Evolutionary conservation across 2,329 filamentous ascomycete genomes (phyloP), one percentile per base, ranked within the genome.

Genomic region (Trichoderma citrinoviride): DNA sequence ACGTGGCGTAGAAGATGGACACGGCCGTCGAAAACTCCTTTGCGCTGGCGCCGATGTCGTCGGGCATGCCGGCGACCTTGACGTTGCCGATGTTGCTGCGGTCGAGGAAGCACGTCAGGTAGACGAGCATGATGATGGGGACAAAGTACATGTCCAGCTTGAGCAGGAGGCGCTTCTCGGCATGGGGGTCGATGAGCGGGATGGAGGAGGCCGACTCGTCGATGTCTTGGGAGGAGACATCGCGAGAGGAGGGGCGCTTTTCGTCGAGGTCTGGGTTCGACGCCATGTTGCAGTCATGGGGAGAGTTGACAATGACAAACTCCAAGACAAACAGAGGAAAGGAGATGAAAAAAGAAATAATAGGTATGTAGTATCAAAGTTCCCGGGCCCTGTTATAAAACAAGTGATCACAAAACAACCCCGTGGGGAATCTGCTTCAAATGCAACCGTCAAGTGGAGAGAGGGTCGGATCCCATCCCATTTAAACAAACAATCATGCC

Each of bases 31-130:
- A 73, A 53, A 74, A 76, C 55, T 74, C 67, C 47, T 73, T 69
- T 14, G 73, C 67, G 7, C 70, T 70, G 44, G 75, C 71, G 15
- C 72, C 69, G n/a, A 77, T 69, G 53, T 75, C 74, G 19, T 75
- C 68, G 17, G 72, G 72, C 66, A 78, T 73, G 23, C 74, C 75
- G 27, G 73, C 73, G 3, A 76, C 73, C 7, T 75, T 71, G 17
- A 75, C 73, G 57, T 73, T 77, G 66, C 72, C 75, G 72, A 85
- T 84, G 68, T 83, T 84, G 21, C 77, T 77, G 61, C 85, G 78
- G 71, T 87, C 85, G 46, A 86, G 75, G 69, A 83, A 85, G 66
- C 80, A 84, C 4, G 79, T 78, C 21, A 87, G 70, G 67, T 85
- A 87, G 5, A 85, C 77, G 53, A 84, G 72, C 79, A 84, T 85